Base-by-base conservation (phyloP, 225 moss, liverwort and hornwort species). In the Takakia lepidozioides region DNA sequence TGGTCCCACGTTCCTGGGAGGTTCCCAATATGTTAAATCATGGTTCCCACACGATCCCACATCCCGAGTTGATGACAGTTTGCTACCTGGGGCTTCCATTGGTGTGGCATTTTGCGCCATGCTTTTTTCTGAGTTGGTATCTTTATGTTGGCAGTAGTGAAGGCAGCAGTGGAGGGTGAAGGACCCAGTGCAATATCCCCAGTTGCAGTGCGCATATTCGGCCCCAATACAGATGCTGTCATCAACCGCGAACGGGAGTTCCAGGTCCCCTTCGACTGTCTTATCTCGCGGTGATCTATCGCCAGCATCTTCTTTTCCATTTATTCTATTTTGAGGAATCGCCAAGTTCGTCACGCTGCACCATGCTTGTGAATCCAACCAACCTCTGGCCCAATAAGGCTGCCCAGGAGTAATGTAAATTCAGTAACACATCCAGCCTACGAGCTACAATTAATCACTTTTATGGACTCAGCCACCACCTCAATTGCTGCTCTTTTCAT, bases 221-320 rank as follows among this genome's bases (percentile, higher is more conserved):
- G 88, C 24, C 76, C 79, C 20, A 80, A 93, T 39, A 88, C 88
- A 50, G 93, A 88, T 22, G 65, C 81, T 44, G 78, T 93, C 6
- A 88, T 93, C 43, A 88, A 93, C 54, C 88, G 93, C 46, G 57
- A 72, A 18, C 80, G 88, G 46, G 93, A 93, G 66, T 76, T 82
- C 58, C 73, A 86, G 88, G 93, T 93, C 25, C 48, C 39, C n/a
- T n/a, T n/a, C 16, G 21, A 20, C 41, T 37, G 19, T 36, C 5
- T 13, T 21, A 28, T 43, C 4, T 9, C 16, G 16, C 16, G 24
- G 25, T 37, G 52, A 53, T 53, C 22, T 39, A n/a, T 26, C 25
- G 25, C 25, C 39, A 15, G 24, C 53, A 53, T 11, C 30, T 52
- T 29, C 1, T 51, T 58, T 36, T 4, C 15, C 24, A 14, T 5